Conservation (phyloP, 257 asterid genomes). For the Solanum acaule region DNA sequence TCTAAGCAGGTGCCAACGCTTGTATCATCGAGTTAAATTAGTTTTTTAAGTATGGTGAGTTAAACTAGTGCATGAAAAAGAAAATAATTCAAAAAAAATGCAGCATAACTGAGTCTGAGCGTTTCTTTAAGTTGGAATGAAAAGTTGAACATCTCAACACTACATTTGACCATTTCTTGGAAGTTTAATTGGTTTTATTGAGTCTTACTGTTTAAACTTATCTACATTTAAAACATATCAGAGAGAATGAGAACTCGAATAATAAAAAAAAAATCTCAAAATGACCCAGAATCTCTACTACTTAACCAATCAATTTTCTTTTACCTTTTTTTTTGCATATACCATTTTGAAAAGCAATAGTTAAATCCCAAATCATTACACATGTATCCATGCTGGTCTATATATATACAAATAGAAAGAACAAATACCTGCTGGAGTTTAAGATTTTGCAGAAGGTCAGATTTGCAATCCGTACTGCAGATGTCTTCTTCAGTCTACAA, state of each 20-base stretch:
- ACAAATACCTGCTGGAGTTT: slow-evolving; percentile 38
- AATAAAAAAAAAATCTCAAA: background rate
- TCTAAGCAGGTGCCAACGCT: background rate
- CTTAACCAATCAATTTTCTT: background rate
- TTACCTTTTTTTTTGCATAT: background rate
- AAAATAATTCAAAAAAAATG: background rate
- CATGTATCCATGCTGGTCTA: background rate
- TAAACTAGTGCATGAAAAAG: background rate
- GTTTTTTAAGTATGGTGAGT: background rate
- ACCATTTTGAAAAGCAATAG: background rate
- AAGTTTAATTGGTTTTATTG: background rate
- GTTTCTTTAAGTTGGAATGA: background rate
- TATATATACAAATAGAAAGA: background rate
- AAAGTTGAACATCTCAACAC: background rate
- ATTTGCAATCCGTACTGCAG: slow-evolving; percentile 86
- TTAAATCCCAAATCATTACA: background rate
- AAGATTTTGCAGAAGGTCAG: slow-evolving; percentile 42
- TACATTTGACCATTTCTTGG: background rate
- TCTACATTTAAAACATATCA: background rate
- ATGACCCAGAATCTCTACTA: background rate
- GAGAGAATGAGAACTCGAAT: background rate
- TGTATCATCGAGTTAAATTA: background rate
- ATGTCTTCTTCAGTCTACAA: slow-evolving; percentile 72
- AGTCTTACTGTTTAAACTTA: background rate
- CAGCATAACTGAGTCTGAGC: background rate